Conservation (phyloP, 1,139 yeast species). For the Groenewaldozyma auringiensis region DNA sequence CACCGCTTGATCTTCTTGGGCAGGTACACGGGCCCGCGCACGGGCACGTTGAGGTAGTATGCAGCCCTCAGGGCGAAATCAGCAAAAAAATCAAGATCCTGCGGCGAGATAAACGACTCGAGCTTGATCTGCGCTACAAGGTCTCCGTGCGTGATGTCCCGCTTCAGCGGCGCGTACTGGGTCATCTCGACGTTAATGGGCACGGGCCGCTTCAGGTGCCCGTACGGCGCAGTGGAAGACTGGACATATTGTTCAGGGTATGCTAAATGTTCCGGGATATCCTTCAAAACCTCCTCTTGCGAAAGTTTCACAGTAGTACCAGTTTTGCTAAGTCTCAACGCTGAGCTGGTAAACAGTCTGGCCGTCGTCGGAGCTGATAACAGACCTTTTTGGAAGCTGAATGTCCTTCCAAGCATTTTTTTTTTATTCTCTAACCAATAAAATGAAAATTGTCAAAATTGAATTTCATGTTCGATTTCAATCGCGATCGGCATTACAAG, state of each 20-base stretch:
- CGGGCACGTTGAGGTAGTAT: slow-evolving; percentile 79
- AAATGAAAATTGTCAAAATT: too few species aligned
- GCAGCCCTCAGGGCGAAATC: slow-evolving; percentile 91
- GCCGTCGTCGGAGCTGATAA: too few species aligned
- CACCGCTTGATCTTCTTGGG: slow-evolving; percentile 75
- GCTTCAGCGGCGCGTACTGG: slow-evolving; percentile 72
- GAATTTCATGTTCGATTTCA: too few species aligned
- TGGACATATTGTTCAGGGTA: slow-evolving; percentile 22
- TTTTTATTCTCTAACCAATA: too few species aligned
- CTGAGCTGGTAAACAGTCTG: too few species aligned
- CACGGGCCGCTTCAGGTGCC: slow-evolving; percentile 42
- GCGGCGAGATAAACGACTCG: slow-evolving; percentile 60
- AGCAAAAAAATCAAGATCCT: slow-evolving; percentile 60
- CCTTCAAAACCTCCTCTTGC: slow-evolving; percentile 18
- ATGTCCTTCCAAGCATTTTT: too few species aligned
- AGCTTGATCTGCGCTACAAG: slow-evolving; percentile 57
- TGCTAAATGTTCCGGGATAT: slow-evolving; percentile 15
- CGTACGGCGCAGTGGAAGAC: slow-evolving; percentile 21
- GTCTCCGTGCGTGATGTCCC: slow-evolving; percentile 61
- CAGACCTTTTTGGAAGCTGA: too few species aligned
- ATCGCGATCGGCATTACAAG: too few species aligned
- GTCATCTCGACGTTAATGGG: slow-evolving; percentile 81
- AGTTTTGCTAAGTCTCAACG: too few species aligned
- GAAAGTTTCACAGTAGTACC: too few species aligned
- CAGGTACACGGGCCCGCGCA: slow-evolving; percentile 58